Evolutionary conservation across 2,329 filamentous ascomycete genomes (phyloP), one percentile per base, ranked within the genome.

Genomic region (Xylariaceae sp.): DNA sequence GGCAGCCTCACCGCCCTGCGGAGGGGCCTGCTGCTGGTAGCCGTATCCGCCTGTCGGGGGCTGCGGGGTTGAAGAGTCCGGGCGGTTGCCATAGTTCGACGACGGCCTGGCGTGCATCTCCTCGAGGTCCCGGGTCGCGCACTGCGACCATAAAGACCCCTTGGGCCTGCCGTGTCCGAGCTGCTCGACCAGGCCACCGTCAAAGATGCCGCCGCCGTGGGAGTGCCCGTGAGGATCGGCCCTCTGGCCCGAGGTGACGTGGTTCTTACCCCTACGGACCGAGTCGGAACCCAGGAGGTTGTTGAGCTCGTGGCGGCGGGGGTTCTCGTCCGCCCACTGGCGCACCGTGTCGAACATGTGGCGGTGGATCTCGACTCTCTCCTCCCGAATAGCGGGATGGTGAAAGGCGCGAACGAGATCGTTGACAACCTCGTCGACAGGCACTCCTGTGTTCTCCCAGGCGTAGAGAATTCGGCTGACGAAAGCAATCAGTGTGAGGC

Each of bases 321-420:
- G 68, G 37, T 80, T 72, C 45, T 79, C 73, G 31, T 85, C 72
- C 0, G 76, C 80, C 90, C 90, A 98, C 38, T 74, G 70, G 49
- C 83, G 75, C 2, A 98, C 87, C 0, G 83, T 86, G 35, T 78
- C 71, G 62, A 85, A 96, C 92, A 98, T 98, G 33, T 80, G 79
- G 28, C 76, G 73, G 45, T 96, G 92, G 18, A 92, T 79, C 55
- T 94, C 84, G 37, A 84, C 65, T 36, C 70, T 67, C 35, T 83
- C 78, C 47, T 92, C 75, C 16, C 90, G 80, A 19, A 87, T 67
- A 5, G 83, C 83, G 1, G 92, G 92, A 55, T 98, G 92, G 57
- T 98, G 92, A 64, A 96, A 94, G 9, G 86, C 79, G 16, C 76
- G 75, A 29, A 88, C 64, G 25, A 93, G 77, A 46, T 96, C 90